A percentile compares a stretch with the other conserved stretches of the same genome.
Conservation (phyloP, 2,329 filamentous ascomycete genomes). For the Ascosphaera acerosa region DNA sequence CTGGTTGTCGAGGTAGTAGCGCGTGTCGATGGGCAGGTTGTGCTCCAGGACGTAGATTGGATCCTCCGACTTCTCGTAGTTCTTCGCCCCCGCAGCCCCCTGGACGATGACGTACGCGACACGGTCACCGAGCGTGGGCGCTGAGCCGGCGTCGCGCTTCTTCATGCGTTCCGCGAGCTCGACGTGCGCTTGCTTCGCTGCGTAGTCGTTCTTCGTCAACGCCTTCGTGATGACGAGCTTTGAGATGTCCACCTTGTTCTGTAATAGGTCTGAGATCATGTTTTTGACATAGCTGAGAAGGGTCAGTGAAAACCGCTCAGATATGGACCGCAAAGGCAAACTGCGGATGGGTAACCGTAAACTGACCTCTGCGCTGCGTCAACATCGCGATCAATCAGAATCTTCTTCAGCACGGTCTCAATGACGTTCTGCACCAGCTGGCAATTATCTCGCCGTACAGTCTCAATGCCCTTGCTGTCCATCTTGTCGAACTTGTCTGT, state of each 20-base stretch:
- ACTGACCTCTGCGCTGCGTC: constrained; percentile 79
- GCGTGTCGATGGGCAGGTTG: constrained; percentile 93
- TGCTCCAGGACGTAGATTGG: constrained; percentile 93
- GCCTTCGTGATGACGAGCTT: constrained; percentile 98
- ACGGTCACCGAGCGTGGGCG: constrained; percentile 75
- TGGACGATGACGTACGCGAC: constrained; percentile 97
- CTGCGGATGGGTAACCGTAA: background rate
- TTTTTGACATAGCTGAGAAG: constrained; percentile 65
- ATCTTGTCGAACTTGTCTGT: constrained; percentile 95
- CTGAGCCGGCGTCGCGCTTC: constrained; percentile 86
- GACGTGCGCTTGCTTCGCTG: constrained; percentile 81
- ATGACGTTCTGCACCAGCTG: constrained; percentile 89
- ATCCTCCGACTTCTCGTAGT: constrained; percentile 93
- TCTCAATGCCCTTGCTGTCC: constrained; percentile 99
- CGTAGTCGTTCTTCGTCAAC: constrained; percentile 70
- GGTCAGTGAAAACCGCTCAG: background rate
- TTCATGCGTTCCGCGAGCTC: constrained; percentile 91
- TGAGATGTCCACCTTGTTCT: constrained; percentile 97
- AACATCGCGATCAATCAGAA: constrained; percentile 79
- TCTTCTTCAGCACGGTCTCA: constrained; percentile 85
- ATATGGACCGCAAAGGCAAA: background rate
- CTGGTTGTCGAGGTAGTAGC: constrained; percentile 97
- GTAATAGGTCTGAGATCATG: constrained; percentile 78
- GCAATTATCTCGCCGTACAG: constrained; percentile 90
- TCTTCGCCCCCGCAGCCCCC: constrained; percentile 67